phyloP scores from a whole-genome alignment of 306 rosid species.

The Cicer pinnatifidum region DNA sequence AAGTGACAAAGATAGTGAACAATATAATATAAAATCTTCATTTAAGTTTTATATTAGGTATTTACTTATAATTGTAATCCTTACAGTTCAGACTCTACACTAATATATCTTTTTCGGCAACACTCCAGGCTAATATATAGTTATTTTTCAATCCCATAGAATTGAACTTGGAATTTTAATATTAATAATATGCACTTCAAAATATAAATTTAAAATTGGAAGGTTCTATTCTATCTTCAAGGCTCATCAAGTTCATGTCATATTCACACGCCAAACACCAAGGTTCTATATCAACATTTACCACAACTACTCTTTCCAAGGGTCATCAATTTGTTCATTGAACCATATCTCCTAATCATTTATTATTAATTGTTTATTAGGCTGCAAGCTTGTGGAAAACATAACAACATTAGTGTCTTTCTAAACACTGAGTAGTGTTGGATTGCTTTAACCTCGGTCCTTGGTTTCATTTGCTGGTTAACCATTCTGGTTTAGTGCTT shows the following conservation, averaged over 20 bases:
- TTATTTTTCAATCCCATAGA: not conserved
- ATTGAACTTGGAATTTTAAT: not conserved
- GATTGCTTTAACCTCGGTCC: not conserved
- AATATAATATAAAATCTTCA: no score
- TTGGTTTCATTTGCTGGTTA: not conserved
- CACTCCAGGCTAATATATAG: not conserved
- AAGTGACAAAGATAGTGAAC: not conserved
- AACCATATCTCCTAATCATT: not conserved
- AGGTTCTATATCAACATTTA: no score
- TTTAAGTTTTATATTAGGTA: no score
- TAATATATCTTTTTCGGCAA: no score
- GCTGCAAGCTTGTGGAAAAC: not conserved
- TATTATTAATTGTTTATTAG: constrained; percentile 8
- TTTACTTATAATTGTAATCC: not conserved
- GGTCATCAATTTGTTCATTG: not conserved
- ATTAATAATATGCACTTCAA: not conserved
- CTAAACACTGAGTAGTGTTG: not conserved
- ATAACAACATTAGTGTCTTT: not conserved
- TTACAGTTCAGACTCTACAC: not conserved
- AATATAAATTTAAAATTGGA: not conserved
- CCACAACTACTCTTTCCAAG: not conserved
- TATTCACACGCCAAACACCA: not conserved
- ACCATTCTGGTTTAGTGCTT: constrained; percentile 8
- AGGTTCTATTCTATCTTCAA: not conserved
- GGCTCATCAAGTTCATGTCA: not conserved